Conservation (phyloP, 1,139 yeast species). For the Zygosaccharomyces sapae region DNA sequence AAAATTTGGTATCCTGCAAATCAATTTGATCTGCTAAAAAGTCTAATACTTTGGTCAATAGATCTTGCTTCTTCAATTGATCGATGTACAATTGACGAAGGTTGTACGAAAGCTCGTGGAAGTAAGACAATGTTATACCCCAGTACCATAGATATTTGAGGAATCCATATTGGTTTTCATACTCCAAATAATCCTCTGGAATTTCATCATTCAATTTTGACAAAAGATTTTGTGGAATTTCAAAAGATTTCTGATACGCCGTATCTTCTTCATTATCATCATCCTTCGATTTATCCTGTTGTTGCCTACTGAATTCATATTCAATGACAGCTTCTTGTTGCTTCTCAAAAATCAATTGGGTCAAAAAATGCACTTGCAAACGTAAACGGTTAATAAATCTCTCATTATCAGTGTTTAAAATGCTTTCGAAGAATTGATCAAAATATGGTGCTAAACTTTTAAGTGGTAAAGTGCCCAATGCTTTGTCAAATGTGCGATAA, state of each 20-base stretch:
- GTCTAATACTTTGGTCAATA: constrained; percentile 47
- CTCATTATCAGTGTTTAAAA: constrained; percentile 11
- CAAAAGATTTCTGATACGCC: constrained; percentile 22
- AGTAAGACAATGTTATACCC: constrained; percentile 59
- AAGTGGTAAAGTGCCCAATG: constrained; percentile 16
- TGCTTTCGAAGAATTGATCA: constrained; percentile 24
- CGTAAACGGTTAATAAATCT: constrained; percentile 36
- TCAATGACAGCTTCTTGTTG: constrained; percentile 63
- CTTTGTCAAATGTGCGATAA: constrained; percentile 22
- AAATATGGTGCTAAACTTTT: constrained; percentile 17
- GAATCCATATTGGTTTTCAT: constrained; percentile 37
- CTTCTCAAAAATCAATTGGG: constrained; percentile 35
- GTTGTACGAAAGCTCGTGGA: constrained; percentile 61
- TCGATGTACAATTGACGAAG: constrained; percentile 58
- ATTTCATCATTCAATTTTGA: constrained; percentile 12
- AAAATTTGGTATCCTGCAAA: constrained; percentile 36
- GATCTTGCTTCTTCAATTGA: constrained; percentile 49
- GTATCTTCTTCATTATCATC: constrained; percentile 18
- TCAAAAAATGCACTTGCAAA: constrained; percentile 39
- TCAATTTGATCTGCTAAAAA: constrained; percentile 47
- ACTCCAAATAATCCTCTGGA: constrained; percentile 41
- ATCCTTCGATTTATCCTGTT: constrained; percentile 26
- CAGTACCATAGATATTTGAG: constrained; percentile 64
- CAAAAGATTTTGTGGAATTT: constrained; percentile 25
- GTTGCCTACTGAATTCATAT: constrained; percentile 47